Percentiles rank a stretch among this genome's conserved stretches.
These are phyloP conservation scores for Exophiala sp. DNA, from an alignment of 2,329 filamentous ascomycete species.

Conservation along the genomic window DNA sequence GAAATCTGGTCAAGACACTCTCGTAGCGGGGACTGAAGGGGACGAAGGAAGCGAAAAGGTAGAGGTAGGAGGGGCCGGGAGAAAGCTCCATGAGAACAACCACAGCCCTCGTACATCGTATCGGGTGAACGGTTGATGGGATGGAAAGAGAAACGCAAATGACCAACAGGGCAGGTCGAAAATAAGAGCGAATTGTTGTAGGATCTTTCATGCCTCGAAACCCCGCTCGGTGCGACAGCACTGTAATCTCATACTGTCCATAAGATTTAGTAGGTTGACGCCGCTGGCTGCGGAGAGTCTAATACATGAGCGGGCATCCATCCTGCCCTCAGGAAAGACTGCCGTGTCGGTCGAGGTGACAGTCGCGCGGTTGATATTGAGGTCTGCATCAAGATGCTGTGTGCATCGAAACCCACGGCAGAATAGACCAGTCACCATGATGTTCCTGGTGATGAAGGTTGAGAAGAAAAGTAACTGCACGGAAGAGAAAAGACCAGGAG, in stretches of 20 bases:
- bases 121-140: not conserved
- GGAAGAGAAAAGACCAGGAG: not conserved
- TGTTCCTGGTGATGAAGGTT: no score
- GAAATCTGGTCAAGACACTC: no score
- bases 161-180: not conserved
- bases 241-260: not conserved
- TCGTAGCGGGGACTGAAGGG: no score
- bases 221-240: conserved; percentile 1
- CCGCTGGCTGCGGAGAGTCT: not conserved
- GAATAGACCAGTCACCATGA: no score
- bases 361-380: no score
- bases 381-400: no score
- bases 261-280: not conserved
- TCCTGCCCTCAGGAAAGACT: not conserved
- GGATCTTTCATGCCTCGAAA: not conserved
- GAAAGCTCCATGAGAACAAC: conserved; percentile 36
- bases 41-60: conserved; percentile 27
- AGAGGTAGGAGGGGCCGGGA: conserved; percentile 48
- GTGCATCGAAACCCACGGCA: no score
- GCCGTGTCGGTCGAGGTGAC: no score
- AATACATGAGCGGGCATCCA: not conserved
- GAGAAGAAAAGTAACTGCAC: not conserved
- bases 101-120: not conserved
- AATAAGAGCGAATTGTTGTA: not conserved
- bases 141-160: not conserved